Evolutionary conservation across 768 basidiomycete species (phyloP), one percentile per base, ranked within the genome.

Genomic region (Macrolepiota dolichaula): DNA sequence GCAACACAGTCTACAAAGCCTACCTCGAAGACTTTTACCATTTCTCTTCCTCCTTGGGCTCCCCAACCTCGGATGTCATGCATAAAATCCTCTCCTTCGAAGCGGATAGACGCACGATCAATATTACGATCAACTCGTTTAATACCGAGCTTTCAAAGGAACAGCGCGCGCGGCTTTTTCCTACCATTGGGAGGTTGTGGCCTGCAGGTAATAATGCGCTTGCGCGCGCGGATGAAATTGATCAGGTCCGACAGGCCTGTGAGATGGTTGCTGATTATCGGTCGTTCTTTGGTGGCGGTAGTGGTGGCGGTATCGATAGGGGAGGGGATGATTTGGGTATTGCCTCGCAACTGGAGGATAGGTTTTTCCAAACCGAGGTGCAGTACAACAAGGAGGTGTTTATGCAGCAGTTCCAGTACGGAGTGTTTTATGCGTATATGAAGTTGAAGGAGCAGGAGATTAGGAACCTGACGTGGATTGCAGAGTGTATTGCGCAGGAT

Each of bases 61-160:
- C 85, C 10, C 92, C 97, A 0, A 98, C 97, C 2, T 81, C 85
- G 13, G 94, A 96, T 47, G 86, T 94, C 65, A 98, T 98, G 97
- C 85, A 89, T 62, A 83, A 81, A 40, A 94, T 97, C 69, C 87
- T 99, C 61, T 81, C 89, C 6, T 99, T 99, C 69, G 97, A 99
- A 79, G 97, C 96, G 27, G 97, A 99, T 77, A 84, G 97, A 37
- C 88, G 97, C 55, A 90, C 95, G 1, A 89, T 98, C 73, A 99
- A 98, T 79, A 98, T 99, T 75, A 97, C 97, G 36, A 92, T 99
- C 80, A 99, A 99, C 81, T 98, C 97, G 12, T 96, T 98, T 77
- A 90, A 89, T 62, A 98, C 97, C 3, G 94, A 94, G 68, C 84
- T 99, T 62, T 81, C 89, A 42, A 99, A 99, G 74, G 97, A 99